phyloP scores from a whole-genome alignment of 2,329 filamentous ascomycete species.

The Hypoxylon sp. region DNA sequence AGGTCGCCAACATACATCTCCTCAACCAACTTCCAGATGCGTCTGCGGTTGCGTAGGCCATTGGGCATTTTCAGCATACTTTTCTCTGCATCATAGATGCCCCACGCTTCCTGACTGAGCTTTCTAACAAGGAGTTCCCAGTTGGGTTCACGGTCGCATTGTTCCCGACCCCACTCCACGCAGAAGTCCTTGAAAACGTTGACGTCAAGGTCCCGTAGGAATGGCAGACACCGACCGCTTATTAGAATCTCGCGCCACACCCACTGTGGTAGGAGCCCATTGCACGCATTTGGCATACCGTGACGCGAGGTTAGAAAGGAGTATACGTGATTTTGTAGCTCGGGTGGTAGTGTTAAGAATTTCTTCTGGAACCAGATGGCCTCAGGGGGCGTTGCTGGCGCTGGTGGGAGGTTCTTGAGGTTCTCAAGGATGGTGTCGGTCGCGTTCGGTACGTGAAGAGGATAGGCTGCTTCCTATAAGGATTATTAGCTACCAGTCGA shows the following conservation, averaged over 20 bases:
- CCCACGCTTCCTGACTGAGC: slow-evolving; percentile 41
- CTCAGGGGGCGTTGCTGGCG: background rate
- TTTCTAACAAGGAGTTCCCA: slow-evolving; percentile 46
- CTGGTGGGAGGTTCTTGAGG: slow-evolving; percentile 17
- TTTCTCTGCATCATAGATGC: slow-evolving; percentile 21
- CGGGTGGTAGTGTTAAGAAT: slow-evolving; percentile 34
- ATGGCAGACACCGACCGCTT: slow-evolving; percentile 35
- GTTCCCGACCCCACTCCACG: background rate
- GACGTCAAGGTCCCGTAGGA: slow-evolving; percentile 41
- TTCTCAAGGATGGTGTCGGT: slow-evolving; percentile 37
- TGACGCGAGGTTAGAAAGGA: slow-evolving; percentile 23
- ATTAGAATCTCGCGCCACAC: slow-evolving; percentile 45
- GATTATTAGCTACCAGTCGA: background rate
- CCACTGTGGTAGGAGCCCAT: slow-evolving; percentile 39
- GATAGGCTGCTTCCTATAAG: slow-evolving; percentile 27
- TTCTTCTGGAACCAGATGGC: slow-evolving; percentile 18
- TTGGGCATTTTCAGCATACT: slow-evolving; percentile 31
- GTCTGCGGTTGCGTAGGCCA: slow-evolving; percentile 43
- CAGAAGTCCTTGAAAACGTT: slow-evolving; percentile 21
- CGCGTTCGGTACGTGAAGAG: slow-evolving; percentile 17
- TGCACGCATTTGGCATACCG: slow-evolving; percentile 35
- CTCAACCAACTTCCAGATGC: slow-evolving; percentile 46
- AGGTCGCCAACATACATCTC: slow-evolving; percentile 48
- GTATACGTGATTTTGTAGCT: slow-evolving; percentile 35
- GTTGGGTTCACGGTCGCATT: slow-evolving; percentile 24